Conservation (phyloP, 352 stramenopile genomes). For the Phytophthora hibernalis region DNA sequence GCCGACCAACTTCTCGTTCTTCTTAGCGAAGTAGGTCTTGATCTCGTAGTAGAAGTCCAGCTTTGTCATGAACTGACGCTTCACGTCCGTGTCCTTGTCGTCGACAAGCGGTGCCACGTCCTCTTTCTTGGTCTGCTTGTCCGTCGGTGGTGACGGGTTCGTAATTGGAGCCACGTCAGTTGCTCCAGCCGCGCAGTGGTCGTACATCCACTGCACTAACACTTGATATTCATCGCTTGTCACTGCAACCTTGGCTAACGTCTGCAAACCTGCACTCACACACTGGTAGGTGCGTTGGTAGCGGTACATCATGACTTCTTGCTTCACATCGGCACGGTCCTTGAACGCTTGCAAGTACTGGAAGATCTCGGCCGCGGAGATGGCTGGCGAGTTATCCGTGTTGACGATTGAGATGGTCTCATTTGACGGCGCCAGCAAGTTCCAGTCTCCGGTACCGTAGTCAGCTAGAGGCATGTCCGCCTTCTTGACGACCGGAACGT, state of each 20-base stretch:
- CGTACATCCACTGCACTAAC: slow-evolving; percentile 51
- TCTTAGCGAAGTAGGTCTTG: slow-evolving; percentile 40
- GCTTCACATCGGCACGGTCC: slow-evolving; percentile 29
- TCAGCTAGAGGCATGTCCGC: slow-evolving; percentile 25
- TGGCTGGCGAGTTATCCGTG: slow-evolving; percentile 30
- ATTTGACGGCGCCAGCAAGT: slow-evolving; percentile 44
- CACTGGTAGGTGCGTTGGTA: slow-evolving; percentile 46
- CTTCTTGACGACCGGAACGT: slow-evolving; percentile 25
- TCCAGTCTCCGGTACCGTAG: slow-evolving; percentile 40
- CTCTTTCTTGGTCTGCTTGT: slow-evolving; percentile 9
- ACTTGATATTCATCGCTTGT: slow-evolving; percentile 41
- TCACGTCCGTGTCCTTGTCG: slow-evolving; percentile 24
- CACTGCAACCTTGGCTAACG: slow-evolving; percentile 38
- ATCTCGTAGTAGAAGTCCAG: slow-evolving; percentile 63
- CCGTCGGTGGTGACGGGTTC: slow-evolving; percentile 10
- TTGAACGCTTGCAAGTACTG: slow-evolving; percentile 38
- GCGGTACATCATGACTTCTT: slow-evolving; percentile 34
- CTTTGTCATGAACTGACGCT: slow-evolving; percentile 55
- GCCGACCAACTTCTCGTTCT: slow-evolving; percentile 29
- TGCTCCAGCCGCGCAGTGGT: slow-evolving; percentile 35
- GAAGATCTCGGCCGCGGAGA: slow-evolving; percentile 45
- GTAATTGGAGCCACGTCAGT: slow-evolving; percentile 14
- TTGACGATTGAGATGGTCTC: slow-evolving; percentile 39
- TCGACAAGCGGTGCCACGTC: slow-evolving; percentile 23
- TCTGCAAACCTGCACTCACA: slow-evolving; percentile 34